phyloP scores from a whole-genome alignment of 2,329 filamentous ascomycete species.

The Cercospora berteroae region DNA sequence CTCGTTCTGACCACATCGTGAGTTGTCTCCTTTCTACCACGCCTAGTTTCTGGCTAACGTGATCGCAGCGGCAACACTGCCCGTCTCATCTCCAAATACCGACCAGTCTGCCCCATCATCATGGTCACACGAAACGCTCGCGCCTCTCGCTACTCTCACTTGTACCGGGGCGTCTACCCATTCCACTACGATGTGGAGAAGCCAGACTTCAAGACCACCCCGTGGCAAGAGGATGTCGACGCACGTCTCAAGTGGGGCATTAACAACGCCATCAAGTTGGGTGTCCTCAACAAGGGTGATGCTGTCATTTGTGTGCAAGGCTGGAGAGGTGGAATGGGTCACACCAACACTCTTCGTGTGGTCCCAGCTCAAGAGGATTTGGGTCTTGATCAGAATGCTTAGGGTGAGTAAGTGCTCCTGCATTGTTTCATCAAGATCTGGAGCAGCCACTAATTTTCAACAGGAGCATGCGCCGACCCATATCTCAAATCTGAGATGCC shows the following conservation, averaged over 20 bases:
- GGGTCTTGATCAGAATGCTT: constrained; percentile 50
- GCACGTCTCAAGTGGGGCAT: constrained; percentile 97
- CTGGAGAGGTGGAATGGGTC: constrained; percentile 88
- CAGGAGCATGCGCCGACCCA: constrained; percentile 1
- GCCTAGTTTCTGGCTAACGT: background rate
- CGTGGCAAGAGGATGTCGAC: constrained; percentile 99
- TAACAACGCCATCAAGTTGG: constrained; percentile 77
- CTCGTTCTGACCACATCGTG: constrained; percentile 89
- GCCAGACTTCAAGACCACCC: constrained; percentile 87
- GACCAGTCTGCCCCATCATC: constrained; percentile 97
- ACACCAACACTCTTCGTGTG: constrained; percentile 73
- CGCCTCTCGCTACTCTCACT: constrained; percentile 83
- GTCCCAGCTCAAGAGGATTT: constrained; percentile 52
- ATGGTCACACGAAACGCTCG: constrained; percentile 90
- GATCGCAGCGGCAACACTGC: constrained; percentile 75
- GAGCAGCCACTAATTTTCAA: background rate
- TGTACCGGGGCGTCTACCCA: constrained; percentile 97
- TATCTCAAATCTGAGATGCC: constrained; percentile 5
- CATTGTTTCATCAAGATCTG: too few species aligned
- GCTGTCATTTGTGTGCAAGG: constrained; percentile 81
- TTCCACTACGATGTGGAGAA: constrained; percentile 92
- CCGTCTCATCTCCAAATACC: constrained; percentile 95
- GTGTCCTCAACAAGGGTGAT: constrained; percentile 69
- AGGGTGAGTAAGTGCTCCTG: constrained; percentile 21
- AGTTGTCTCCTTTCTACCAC: constrained; percentile 58